Evolutionary conservation across 2,329 filamentous ascomycete genomes (phyloP).

Genomic region (Colletotrichum incanum): DNA sequence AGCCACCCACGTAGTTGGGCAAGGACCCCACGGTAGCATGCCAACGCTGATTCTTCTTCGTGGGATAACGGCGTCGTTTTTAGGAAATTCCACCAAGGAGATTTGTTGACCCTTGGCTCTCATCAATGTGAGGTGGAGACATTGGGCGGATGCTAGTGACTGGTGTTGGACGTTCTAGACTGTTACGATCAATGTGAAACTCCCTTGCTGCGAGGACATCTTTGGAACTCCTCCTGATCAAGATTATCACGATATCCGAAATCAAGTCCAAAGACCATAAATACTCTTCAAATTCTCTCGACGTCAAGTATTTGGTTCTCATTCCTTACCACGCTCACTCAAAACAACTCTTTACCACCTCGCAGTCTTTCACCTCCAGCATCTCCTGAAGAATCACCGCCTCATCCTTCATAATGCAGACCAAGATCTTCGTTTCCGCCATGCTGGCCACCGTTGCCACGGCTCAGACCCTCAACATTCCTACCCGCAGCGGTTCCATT

Average conservation of each 20-base stretch:
- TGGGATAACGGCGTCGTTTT: not conserved
- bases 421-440: constrained; percentile 35
- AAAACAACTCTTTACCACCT: not conserved
- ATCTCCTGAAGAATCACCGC: not conserved
- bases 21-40: constrained; percentile 1
- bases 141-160: not conserved
- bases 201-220: constrained; percentile 1
- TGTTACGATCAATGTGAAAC: constrained; percentile 35
- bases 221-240: not conserved
- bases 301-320: not conserved
- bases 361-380: not conserved
- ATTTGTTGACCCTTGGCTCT: constrained; percentile 12
- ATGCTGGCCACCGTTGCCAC: constrained; percentile 38
- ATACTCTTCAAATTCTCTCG: not conserved
- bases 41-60: constrained; percentile 1
- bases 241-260: constrained; percentile 4
- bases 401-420: constrained; percentile 29
- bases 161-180: constrained; percentile 3
- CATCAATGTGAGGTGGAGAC: constrained; percentile 10
- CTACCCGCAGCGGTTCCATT: constrained; percentile 45
- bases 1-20: constrained; percentile 13
- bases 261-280: constrained; percentile 14
- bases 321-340: constrained; percentile 25
- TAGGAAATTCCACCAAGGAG: constrained; percentile 42
- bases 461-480: constrained; percentile 47